Base-by-base conservation (phyloP, 768 basidiomycete genomes). In the Boletus bicolor region DNA sequence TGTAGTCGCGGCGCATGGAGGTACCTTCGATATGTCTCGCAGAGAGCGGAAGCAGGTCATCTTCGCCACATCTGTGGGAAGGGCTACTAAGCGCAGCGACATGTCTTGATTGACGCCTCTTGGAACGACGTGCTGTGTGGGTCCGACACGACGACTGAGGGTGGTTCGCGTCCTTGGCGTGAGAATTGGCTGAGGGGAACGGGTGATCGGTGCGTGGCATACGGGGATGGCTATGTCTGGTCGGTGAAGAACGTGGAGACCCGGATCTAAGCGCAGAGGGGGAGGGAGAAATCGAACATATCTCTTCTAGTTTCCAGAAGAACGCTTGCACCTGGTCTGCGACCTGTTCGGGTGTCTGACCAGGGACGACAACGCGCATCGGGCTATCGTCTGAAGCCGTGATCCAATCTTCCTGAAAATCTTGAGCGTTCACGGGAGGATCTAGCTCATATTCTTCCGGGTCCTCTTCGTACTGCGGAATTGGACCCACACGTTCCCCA, bases 301-400 rank as follows among this genome's bases (percentile, higher is more conserved):
- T 59, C 32, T 58, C 64, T 39, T 54, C 68, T 4, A 72, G 32
- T 14, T 52, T 60, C 39, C 37, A 28, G 4, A 73, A 41, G 47
- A 70, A 54, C 15, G 47, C 48, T 38, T 58, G 61, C 10, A 73
- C 63, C 26, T 60, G 53, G 30, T 47, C 24, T 5, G 61, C 60
- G 21, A 72, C 61, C 42, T 68, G 44, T 57, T 57, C 65, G 6
- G 53, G 17, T 4, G 64, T 63, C 60, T 73, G 73, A 11, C 74
- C 72, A 37, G 77, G 76, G 3, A 75, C 73, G 17, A 77, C 60
- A 35, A 76, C 60, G 7, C 76, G 68, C 19, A 64, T 61, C 35
- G 76, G 75, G 5, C 41, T 46, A 19, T 65, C 64, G 9, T 75
- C 69, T 51, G 79, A 63, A 8, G 66, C 67, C 9, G 64, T 65